Conservation (phyloP, 495 filamentous ascomycete species). For the Aspergillus saccharolyticus region DNA sequence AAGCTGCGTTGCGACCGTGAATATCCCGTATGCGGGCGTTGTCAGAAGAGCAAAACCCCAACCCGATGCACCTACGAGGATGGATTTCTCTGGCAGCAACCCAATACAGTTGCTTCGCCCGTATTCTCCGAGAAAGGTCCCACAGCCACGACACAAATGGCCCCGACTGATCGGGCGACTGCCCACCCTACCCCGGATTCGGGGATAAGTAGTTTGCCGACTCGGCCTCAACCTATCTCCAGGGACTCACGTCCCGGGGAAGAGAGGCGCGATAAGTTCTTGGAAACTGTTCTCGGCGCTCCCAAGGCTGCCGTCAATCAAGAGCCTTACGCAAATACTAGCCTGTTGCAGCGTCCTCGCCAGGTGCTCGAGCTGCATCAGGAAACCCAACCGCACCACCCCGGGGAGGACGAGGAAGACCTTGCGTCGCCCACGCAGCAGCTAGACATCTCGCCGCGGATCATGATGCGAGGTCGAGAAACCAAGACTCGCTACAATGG, state of each 20-base stretch:
- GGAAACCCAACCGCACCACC: constrained; percentile 4
- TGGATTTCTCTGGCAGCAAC: constrained; percentile 46
- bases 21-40: constrained; percentile 60
- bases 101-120: constrained; percentile 30
- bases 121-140: constrained; percentile 28
- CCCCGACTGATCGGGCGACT: constrained; percentile 20
- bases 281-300: constrained; percentile 43
- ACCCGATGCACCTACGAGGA: constrained; percentile 43
- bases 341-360: constrained; percentile 30
- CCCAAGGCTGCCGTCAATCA: constrained; percentile 39
- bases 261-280: constrained; percentile 33
- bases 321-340: constrained; percentile 32
- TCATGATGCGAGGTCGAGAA: constrained; percentile 42
- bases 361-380: constrained; percentile 12
- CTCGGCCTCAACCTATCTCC: constrained; percentile 27
- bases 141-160: constrained; percentile 15
- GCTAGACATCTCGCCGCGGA: constrained; percentile 35
- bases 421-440: constrained; percentile 32
- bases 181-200: constrained; percentile 33
- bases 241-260: constrained; percentile 11
- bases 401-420: constrained; percentile 18
- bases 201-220: constrained; percentile 26
- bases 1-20: constrained; percentile 68
- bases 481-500: constrained; percentile 42
- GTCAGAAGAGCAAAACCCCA: constrained; percentile 46